Conservation (phyloP, 257 asterid species). For the Nicotiana otophora region DNA sequence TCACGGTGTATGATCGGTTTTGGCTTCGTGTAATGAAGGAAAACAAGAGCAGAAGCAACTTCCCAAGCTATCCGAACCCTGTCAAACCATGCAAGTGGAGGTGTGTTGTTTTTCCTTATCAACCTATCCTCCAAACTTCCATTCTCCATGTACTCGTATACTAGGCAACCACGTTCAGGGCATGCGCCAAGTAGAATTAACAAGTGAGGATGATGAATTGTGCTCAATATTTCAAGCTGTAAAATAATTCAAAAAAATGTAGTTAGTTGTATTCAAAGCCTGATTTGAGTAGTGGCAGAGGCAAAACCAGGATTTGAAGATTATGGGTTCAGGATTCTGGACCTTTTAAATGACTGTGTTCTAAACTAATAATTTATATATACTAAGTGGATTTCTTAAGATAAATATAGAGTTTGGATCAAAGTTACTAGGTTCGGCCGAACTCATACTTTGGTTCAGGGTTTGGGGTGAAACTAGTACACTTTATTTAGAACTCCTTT, state of each 20-base stretch:
- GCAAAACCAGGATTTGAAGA: background rate
- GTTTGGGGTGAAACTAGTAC: background rate
- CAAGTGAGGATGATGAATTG: constrained; percentile 76
- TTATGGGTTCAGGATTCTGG: too few relatives aligned
- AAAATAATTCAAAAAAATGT: background rate
- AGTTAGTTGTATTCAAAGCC: background rate
- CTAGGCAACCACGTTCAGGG: constrained; percentile 64
- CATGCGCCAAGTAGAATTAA: constrained; percentile 87
- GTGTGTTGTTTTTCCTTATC: constrained; percentile 40
- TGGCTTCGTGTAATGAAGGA: constrained; percentile 75
- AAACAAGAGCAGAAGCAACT: constrained; percentile 79
- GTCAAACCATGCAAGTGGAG: constrained; percentile 71
- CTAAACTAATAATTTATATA: too few relatives aligned
- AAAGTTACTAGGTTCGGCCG: too few relatives aligned
- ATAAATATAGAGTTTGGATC: too few relatives aligned
- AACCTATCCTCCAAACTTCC: constrained; percentile 83
- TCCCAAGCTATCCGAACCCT: constrained; percentile 82
- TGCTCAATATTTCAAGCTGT: constrained; percentile 76
- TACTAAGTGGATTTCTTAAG: too few relatives aligned
- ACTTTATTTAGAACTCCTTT: background rate
- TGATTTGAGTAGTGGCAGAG: too few relatives aligned
- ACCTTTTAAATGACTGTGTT: too few relatives aligned
- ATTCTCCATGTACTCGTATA: constrained; percentile 82
- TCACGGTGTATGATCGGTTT: constrained; percentile 79
- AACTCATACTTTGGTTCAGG: too few relatives aligned